Percentiles rank a stretch among this genome's conserved stretches.
Conservation (phyloP, 495 filamentous ascomycete genomes). For the Sporormia fimetaria region DNA sequence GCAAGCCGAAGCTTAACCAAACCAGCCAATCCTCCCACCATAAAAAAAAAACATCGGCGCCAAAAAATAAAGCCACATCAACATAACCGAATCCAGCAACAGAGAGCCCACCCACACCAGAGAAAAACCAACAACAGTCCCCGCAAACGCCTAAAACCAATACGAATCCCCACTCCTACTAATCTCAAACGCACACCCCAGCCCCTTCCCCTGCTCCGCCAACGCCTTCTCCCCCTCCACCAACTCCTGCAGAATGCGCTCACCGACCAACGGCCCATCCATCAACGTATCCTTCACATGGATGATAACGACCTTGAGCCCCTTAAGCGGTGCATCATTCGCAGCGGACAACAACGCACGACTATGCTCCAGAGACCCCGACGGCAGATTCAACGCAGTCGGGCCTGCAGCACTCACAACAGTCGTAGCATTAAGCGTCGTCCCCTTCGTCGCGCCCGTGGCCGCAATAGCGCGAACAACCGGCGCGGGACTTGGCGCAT, state of each 20-base stretch:
- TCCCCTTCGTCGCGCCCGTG: conserved; percentile 3
- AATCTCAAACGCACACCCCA: conserved; percentile 74
- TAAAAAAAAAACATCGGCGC: too few relatives aligned
- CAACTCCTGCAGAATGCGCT: conserved; percentile 59
- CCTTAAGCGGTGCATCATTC: conserved; percentile 38
- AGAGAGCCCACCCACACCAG: too few relatives aligned
- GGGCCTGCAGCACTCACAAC: conserved; percentile 5
- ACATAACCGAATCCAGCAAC: too few relatives aligned
- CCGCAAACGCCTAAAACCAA: conserved; percentile 33
- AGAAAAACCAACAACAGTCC: too few relatives aligned
- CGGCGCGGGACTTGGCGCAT: conserved; percentile 7
- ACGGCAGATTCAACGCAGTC: conserved; percentile 1
- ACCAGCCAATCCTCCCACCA: too few relatives aligned
- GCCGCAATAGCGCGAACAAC: too few relatives aligned
- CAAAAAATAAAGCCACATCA: too few relatives aligned
- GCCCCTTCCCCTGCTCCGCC: conserved; percentile 28
- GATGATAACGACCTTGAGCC: conserved; percentile 38
- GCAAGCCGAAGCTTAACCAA: too few relatives aligned
- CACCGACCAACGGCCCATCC: conserved; percentile 45
- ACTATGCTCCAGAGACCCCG: conserved; percentile 7
- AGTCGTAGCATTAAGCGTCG: background rate
- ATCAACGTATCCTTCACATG: conserved; percentile 36
- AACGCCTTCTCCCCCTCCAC: conserved; percentile 46
- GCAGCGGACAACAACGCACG: conserved; percentile 4
- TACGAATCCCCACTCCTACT: conserved; percentile 43